Conservation (phyloP, 164 flowering plant species). For the Paratinospora sagittata region DNA sequence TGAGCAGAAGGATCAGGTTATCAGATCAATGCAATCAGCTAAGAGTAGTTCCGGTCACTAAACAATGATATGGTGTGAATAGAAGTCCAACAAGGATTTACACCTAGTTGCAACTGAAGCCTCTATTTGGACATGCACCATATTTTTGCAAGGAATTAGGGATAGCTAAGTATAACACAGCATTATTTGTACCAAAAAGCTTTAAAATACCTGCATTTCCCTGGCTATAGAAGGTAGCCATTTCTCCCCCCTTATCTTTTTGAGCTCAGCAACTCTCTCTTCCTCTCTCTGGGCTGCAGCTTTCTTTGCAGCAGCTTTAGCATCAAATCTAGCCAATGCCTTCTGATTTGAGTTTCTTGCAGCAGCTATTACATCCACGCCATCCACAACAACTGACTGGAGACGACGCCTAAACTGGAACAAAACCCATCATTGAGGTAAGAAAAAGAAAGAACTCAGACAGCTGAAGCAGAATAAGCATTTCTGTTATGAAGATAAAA, state of each 20-base stretch:
- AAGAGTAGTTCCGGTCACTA: neutral
- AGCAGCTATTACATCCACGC: constrained; percentile 51
- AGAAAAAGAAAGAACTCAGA: neutral
- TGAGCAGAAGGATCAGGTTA: no score
- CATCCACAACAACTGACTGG: constrained; percentile 66
- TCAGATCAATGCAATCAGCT: neutral
- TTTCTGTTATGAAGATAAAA: neutral
- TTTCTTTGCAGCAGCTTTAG: constrained; percentile 56
- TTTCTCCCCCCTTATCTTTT: constrained; percentile 79
- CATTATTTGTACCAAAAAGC: neutral
- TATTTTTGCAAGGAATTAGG: neutral
- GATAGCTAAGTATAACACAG: neutral
- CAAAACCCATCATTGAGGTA: constrained; percentile 1
- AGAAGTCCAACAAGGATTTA: neutral
- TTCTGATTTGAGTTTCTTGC: constrained; percentile 49
- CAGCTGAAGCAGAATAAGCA: neutral
- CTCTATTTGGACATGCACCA: neutral
- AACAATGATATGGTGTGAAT: neutral
- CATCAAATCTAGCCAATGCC: constrained; percentile 56
- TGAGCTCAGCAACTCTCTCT: constrained; percentile 75
- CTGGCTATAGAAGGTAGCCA: constrained; percentile 86
- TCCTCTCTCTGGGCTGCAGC: constrained; percentile 78
- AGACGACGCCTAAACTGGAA: constrained; percentile 60
- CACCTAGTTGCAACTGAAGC: neutral
- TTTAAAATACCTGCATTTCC: constrained; percentile 35